Evolutionary conservation across 192 early-diverging fungal species (phyloP), one percentile per base, ranked within the genome.

Genomic region (Backusella westeae): DNA sequence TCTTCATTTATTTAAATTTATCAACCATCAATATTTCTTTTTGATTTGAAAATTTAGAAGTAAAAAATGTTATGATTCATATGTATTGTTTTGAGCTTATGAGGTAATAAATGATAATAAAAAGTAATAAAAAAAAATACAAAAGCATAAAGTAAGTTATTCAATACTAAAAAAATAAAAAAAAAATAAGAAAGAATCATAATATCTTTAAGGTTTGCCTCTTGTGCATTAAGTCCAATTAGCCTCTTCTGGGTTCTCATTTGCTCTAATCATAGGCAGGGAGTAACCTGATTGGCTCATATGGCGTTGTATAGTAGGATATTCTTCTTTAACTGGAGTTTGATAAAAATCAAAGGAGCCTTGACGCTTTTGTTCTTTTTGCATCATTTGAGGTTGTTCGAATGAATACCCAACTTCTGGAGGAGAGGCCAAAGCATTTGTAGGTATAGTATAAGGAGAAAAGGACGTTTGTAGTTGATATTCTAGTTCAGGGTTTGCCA

Each of bases 231-330:
- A 71, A 49, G 70, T 15, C 70, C 70, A 71, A 5, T 71, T 38
- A 49, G 70, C 14, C 8, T 71, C 70, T 17, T 71, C 70, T 32
- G 44, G 39, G 23, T 75, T 65, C 26, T 75, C 63, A 32, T 44
- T 75, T 17, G 74, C 52, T 39, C 74, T 36, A 12, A 75, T 75
- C 74, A 75, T 75, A 12, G 76, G 76, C n/a, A 71, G 41, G 12
- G 46, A 38, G 29, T 69, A 75, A 19, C 38, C 34, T 19, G 21
- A 15, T 41, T 63, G 49, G 39, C 53, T 19, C n/a, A 59, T 41
- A 17, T 41, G 38, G 21, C 74, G 74, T 17, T 74, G 52, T 6
- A 46, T 67, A 17, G 63, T 56, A 42, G 66, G 74, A 36, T 67
- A 53, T 34, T 75, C 74, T 26, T 42, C 74, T 12, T 75, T 65